phyloP scores from a whole-genome alignment of 441 rosid species.

The Populus trichocarpa region DNA sequence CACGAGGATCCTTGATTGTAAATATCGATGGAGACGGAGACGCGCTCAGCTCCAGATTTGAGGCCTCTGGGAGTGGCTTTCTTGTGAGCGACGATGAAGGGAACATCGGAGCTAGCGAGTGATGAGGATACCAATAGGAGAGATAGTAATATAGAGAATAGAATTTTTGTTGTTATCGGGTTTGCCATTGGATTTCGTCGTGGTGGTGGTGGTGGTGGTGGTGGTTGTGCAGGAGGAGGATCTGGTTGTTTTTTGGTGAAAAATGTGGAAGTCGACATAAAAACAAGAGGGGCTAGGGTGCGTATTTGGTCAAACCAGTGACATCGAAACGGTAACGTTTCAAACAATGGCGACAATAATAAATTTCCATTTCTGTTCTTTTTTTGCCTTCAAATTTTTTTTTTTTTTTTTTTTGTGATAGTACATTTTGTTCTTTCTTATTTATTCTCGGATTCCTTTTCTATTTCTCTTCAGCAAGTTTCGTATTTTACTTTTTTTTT shows the following conservation, averaged over 20 bases:
- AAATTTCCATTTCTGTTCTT: neutral
- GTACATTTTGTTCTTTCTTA: neutral
- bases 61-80: constrained; percentile 73
- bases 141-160: constrained; percentile 34
- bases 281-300: neutral
- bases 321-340: constrained; percentile 3
- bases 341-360: neutral
- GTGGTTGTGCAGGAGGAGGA: neutral
- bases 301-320: neutral
- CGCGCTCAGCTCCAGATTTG: constrained; percentile 84
- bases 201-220: neutral
- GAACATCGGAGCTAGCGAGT: constrained; percentile 61
- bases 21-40: constrained; percentile 73
- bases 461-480: no score
- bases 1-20: constrained; percentile 92
- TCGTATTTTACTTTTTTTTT: no score
- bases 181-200: constrained; percentile 31
- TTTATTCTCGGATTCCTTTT: neutral
- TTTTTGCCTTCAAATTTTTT: neutral
- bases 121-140: constrained; percentile 45
- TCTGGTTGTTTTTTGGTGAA: neutral
- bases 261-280: neutral
- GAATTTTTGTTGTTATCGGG: constrained; percentile 16
- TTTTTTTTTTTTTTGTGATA: no score
- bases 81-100: constrained; percentile 90